Evolutionary conservation across 345 rosid species (phyloP).

Genomic region (Noccaea caerulescens): DNA sequence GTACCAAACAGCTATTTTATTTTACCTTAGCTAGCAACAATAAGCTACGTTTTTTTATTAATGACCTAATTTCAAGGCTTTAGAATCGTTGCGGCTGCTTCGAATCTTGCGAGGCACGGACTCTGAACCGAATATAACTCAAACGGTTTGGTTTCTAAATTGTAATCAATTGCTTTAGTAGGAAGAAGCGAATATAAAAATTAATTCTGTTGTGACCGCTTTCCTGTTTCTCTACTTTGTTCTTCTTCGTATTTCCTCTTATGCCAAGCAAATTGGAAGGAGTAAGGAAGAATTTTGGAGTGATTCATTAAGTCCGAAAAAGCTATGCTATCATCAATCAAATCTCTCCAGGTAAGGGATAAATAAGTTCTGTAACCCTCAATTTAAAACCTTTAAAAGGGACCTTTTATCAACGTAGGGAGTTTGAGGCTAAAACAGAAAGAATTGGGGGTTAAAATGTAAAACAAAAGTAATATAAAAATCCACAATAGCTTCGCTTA

Average conservation of each 20-base stretch:
- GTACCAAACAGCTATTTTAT: too few species aligned
- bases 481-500: too few species aligned
- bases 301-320: neutral
- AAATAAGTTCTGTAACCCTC: too few species aligned
- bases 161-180: conserved; percentile 21
- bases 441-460: too few species aligned
- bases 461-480: too few species aligned
- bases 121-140: conserved; percentile 1
- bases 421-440: too few species aligned
- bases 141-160: conserved; percentile 1
- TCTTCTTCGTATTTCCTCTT: conserved; percentile 24
- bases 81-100: conserved; percentile 23
- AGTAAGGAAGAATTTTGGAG: neutral
- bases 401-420: too few species aligned
- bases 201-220: neutral
- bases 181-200: too few species aligned
- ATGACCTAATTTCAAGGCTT: conserved; percentile 14
- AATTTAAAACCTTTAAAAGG: too few species aligned
- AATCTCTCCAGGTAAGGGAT: neutral
- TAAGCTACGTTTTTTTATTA: too few species aligned
- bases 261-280: neutral
- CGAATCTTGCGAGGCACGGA: conserved; percentile 32
- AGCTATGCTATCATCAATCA: neutral
- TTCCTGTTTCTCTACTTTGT: neutral
- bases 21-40: too few species aligned